Percentiles rank a stretch among this genome's conserved stretches.
phyloP scores from a whole-genome alignment of 2,329 filamentous ascomycete species.

The Xylaria multiplex region DNA sequence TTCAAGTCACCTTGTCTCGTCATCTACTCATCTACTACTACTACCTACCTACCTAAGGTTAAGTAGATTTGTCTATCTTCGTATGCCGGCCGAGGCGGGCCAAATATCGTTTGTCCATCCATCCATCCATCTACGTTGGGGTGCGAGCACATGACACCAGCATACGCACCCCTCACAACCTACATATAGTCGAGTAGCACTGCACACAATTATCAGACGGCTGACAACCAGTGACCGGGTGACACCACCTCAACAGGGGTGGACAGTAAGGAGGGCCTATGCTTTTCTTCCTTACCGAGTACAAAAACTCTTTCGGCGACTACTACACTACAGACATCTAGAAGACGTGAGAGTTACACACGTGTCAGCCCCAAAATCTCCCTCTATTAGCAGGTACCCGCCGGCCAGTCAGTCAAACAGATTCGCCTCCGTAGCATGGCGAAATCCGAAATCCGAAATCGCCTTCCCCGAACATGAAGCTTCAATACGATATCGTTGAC shows the following conservation, averaged over 20 bases:
- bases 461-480: neutral
- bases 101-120: neutral
- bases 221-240: neutral
- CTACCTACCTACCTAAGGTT: neutral
- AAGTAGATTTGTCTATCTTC: neutral
- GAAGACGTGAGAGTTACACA: constrained; percentile 2
- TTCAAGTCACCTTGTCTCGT: neutral
- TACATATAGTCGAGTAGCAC: neutral
- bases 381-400: no score
- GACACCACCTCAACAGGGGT: constrained; percentile 4
- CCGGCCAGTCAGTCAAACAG: neutral
- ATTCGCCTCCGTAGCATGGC: neutral
- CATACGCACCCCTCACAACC: neutral
- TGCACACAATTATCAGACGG: neutral
- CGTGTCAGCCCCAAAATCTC: neutral
- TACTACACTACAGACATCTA: neutral
- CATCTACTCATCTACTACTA: neutral
- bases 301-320: neutral
- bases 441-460: neutral
- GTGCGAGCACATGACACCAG: constrained; percentile 5
- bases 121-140: neutral
- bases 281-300: neutral
- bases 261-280: neutral
- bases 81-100: neutral
- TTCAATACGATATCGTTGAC: neutral